Evolutionary conservation across 371 early-diverging fungal genomes (phyloP), one percentile per base, ranked within the genome.

Genomic region (Mucor racemosus): DNA sequence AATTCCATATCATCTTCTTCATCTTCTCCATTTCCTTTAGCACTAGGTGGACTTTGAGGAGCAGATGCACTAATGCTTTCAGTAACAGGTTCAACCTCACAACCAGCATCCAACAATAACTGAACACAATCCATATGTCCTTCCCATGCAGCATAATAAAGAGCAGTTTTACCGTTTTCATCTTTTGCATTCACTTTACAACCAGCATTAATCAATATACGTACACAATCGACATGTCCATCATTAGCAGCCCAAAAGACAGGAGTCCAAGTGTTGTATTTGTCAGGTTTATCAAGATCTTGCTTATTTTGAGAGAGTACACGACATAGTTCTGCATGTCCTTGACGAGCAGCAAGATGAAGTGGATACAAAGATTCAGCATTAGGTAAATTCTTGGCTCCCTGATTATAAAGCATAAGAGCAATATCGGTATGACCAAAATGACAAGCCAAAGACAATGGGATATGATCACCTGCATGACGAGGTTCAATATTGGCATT

Each of bases 251-350:
- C 94, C 84, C 95, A 97, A 66, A 98, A 98, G 5, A 97, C 74
- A 0, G 98, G 96, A 5, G 97, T 93, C 99, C 99, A 98, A 8
- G 94, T 91, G 74, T 94, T 91, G 78, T 95, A 94, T 74, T 90
- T 90, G 76, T 98, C 99, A 3, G 81, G 77, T 10, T 84, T 84
- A 46, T 97, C 91, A n/a, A 94, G 82, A 15, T 92, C 88, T 4
- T 73, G 69, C 4, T 87, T 86, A 46, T 92, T 86, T n/a, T 77
- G 83, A 26, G 95, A 88, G 39, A 99, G 76, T 36, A 94, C 80
- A 21, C 85, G 78, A 35, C 90, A 76, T 10, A 99, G 79, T 4
- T 88, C 89, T 1, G 84, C 80, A 73, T 92, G 93, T 0, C 99
- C 99, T 57, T 93, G 91, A 6, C 96, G 88, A 35, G 93, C 91